Evolutionary conservation across 371 early-diverging fungal genomes (phyloP), one percentile per base, ranked within the genome.

Genomic region (Batrachochytrium dendrobatidis): DNA sequence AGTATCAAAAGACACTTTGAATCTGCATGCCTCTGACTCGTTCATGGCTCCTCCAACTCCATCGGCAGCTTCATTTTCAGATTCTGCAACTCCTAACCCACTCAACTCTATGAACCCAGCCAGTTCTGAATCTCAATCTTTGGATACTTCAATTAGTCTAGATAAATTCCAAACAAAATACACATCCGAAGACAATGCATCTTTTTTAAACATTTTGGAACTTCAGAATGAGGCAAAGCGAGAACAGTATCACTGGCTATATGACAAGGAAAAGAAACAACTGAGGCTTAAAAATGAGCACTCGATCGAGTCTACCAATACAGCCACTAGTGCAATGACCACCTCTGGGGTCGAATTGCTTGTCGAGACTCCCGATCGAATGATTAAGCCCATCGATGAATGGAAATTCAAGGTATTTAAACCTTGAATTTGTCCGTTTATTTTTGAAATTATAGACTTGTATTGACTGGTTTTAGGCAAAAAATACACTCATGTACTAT

Each of bases 131-230:
- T 29, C 29, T 18, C 29, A 29, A 53, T 44, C n/a, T 34, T 28
- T 55, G n/a, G 35, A 22, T 22, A 17, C 28, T 34, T 6, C 18
- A 59, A 17, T 45, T 49, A 69, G 75, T 3, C 69, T 85, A 20
- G 90, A 89, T 58, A 78, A 79, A 44, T 91, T 89, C 60, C 89
- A 86, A 65, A 60, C 82, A 1, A 64, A 71, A n/a, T 89, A 88
- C 65, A 90, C 91, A 5, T 83, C 83, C 62, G 91, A 91, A 63
- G 92, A 91, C 66, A 89, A 91, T 68, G 85, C 88, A 12, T 87
- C 89, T 2, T 92, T 92, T 66, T 60, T 69, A 29, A 80, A 77
- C 22, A 65, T 90, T 15, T 32, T 92, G 10, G 81, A 84, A 58
- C 80, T 78, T 53, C 72, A 79, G 25, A 87, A 88, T 43, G 67